A percentile compares a stretch with the other conserved stretches of the same genome.
Conservation (phyloP, 2,329 filamentous ascomycete genomes). For the Fusarium sp. region DNA sequence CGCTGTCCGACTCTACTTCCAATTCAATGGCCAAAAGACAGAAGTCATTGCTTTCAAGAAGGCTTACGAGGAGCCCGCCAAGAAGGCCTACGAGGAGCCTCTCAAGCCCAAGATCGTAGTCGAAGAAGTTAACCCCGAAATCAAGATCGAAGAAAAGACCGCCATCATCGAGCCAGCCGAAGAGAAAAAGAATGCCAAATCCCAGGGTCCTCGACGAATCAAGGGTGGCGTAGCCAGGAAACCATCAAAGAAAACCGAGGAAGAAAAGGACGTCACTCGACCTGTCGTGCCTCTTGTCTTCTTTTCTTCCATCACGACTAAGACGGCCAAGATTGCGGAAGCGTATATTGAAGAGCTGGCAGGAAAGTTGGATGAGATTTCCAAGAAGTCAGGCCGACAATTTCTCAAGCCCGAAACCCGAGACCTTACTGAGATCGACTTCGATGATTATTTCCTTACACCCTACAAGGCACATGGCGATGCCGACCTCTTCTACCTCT, state of each 20-base stretch:
- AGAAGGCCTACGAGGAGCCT: background rate
- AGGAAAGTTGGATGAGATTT: slow-evolving; percentile 62
- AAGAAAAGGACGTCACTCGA: slow-evolving; percentile 49
- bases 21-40: slow-evolving; percentile 50
- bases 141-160: slow-evolving; percentile 29
- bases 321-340: slow-evolving; percentile 79
- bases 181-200: slow-evolving; percentile 47
- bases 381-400: slow-evolving; percentile 49
- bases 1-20: slow-evolving; percentile 57
- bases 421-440: slow-evolving; percentile 87
- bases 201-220: slow-evolving; percentile 61
- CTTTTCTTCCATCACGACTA: slow-evolving; percentile 88
- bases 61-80: slow-evolving; percentile 45
- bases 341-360: slow-evolving; percentile 69
- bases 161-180: slow-evolving; percentile 34
- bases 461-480: slow-evolving; percentile 70
- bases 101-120: slow-evolving; percentile 17
- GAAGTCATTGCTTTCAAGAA: slow-evolving; percentile 54
- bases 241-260: slow-evolving; percentile 40
- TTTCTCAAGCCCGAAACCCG: slow-evolving; percentile 72
- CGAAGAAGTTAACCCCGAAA: slow-evolving; percentile 3
- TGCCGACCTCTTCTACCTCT: slow-evolving; percentile 81
- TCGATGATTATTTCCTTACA: slow-evolving; percentile 90
- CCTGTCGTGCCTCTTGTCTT: slow-evolving; percentile 82
- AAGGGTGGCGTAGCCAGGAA: slow-evolving; percentile 56